Evolutionary conservation across 768 basidiomycete species (phyloP).

Genomic region (Podaxis rugospora): DNA sequence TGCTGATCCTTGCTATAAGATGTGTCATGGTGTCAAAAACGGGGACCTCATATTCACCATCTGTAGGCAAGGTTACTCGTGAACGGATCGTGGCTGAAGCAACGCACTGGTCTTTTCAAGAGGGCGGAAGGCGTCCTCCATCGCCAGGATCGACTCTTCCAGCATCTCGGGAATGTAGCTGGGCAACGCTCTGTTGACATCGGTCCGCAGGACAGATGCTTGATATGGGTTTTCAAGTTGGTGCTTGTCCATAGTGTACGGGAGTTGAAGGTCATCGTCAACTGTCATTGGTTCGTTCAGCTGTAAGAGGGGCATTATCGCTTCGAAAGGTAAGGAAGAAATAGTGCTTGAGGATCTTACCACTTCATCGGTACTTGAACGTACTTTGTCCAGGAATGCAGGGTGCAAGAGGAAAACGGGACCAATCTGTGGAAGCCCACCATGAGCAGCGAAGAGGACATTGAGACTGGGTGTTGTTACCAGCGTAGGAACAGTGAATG

Average conservation of each 20-base stretch:
- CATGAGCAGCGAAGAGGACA: neutral
- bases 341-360: conserved; percentile 17
- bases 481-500: conserved; percentile 27
- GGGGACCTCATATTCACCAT: conserved; percentile 17
- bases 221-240: conserved; percentile 32
- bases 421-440: conserved; percentile 20
- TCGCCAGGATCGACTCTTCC: conserved; percentile 29
- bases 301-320: conserved; percentile 14
- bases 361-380: conserved; percentile 28
- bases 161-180: conserved; percentile 31
- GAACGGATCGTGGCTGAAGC: neutral
- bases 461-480: conserved; percentile 11
- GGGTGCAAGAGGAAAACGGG: conserved; percentile 30
- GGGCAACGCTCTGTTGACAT: conserved; percentile 32
- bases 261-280: conserved; percentile 31
- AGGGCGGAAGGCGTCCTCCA: conserved; percentile 22
- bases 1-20: conserved; percentile 31
- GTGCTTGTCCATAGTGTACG: conserved; percentile 32
- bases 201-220: conserved; percentile 28
- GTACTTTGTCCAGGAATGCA: conserved; percentile 25
- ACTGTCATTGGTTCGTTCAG: conserved; percentile 31
- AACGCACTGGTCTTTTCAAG: conserved; percentile 13
- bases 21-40: conserved; percentile 35
- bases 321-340: neutral
- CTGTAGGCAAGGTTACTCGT: conserved; percentile 14